Percentiles rank a stretch among this genome's conserved stretches.
Conservation (phyloP, 139 green algal genomes). For the Chlorella ohadii region DNA sequence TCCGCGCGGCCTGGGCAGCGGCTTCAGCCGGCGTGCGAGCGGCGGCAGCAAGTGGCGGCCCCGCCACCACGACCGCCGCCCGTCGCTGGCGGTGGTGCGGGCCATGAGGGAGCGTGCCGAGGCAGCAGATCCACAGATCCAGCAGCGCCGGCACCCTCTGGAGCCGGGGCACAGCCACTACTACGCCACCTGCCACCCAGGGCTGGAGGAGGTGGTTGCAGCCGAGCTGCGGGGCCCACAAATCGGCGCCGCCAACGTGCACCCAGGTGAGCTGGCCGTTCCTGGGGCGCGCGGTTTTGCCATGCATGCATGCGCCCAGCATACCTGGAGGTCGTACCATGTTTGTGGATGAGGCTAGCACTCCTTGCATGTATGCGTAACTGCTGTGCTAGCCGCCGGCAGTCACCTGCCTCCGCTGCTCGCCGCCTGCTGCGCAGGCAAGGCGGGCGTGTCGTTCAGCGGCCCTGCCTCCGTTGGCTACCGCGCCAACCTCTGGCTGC, state of each 20-base stretch:
- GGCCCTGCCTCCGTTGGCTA: slow-evolving; percentile 57
- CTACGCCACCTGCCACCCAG: slow-evolving; percentile 86
- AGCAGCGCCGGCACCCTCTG: slow-evolving; percentile 7
- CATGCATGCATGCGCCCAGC: background rate
- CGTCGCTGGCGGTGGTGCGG: background rate
- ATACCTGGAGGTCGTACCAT: background rate
- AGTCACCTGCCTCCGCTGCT: background rate
- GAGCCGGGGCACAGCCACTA: slow-evolving; percentile 38
- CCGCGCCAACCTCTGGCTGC: slow-evolving; percentile 79
- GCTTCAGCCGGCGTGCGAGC: background rate
- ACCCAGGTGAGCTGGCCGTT: background rate
- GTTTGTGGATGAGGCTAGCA: background rate
- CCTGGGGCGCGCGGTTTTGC: background rate
- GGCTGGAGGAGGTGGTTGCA: slow-evolving; percentile 80
- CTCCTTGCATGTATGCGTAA: background rate
- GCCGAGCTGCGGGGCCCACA: slow-evolving; percentile 58
- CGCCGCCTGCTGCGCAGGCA: slow-evolving; percentile 24
- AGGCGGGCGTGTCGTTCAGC: slow-evolving; percentile 65
- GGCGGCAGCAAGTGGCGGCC: slow-evolving; percentile 1
- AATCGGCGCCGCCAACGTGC: slow-evolving; percentile 57
- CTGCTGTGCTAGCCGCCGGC: background rate
- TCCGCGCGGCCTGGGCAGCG: background rate
- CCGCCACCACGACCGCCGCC: background rate
- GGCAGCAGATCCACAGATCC: background rate
- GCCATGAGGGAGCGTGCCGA: slow-evolving; percentile 12